Evolutionary conservation across 257 asterid genomes (phyloP), one percentile per base, ranked within the genome.

Genomic region (Osmanthus fragrans): DNA sequence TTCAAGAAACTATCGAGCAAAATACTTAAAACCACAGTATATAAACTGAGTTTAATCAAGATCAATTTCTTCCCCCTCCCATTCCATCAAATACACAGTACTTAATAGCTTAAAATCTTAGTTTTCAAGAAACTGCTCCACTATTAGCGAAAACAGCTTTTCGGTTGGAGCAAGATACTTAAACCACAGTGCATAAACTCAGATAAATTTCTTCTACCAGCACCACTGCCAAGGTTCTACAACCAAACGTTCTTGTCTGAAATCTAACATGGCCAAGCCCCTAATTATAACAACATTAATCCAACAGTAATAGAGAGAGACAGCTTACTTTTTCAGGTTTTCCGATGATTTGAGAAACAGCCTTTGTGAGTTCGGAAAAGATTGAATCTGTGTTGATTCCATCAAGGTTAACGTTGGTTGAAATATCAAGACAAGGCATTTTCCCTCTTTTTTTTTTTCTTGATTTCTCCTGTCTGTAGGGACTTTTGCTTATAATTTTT

Each of bases 391-490:
- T 60, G 79, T 88, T 86, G 76, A 87, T 70, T 79, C 88, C 96
- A 64, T 87, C 89, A 1, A 94, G 89, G 84, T 81, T 85, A 34
- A 92, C 96, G 85, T 94, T 94, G 2, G 97, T 94, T 11, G 97
- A 77, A 71, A 94, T 84, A 77, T 92, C 91, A 73, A 94, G 92
- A 82, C 97, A 92, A 84, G 98, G 98, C 98, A 94, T 56, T 80
- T 27, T 23, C 32, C 34, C 11, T 10, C 51, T 12, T 42, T 8
- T 9, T n/a, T n/a, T n/a, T 54, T 56, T n/a, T n/a, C 65, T 9
- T 21, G 12, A 21, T 58, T 21, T 10, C 30, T 8, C 29, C 8
- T 63, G 34, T 27, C 33, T 23, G 36, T 9, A 63, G 69, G 11
- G 9, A n/a, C 27, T 56, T 19, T 21, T 56, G 65, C 11, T n/a